Evolutionary conservation across 768 basidiomycete genomes (phyloP).

Genomic region (Lactifluus echinatus): DNA sequence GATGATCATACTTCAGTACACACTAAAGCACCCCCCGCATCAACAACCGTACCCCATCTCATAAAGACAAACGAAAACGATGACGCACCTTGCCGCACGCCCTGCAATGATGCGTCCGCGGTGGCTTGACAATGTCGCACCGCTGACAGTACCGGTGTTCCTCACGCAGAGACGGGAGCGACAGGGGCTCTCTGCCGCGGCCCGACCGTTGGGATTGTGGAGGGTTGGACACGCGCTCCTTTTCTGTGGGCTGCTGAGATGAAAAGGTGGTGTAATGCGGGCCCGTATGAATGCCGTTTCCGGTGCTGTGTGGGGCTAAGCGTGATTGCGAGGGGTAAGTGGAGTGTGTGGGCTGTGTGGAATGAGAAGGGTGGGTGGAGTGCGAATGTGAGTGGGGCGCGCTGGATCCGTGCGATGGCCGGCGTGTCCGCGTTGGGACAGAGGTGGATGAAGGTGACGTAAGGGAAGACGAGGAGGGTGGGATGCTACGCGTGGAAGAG

Average conservation of each 20-base stretch:
- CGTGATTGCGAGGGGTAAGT: neutral
- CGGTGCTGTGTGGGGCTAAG: neutral
- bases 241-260: neutral
- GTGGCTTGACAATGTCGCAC: constrained; percentile 64
- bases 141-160: constrained; percentile 57
- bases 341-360: too few species aligned
- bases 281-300: neutral
- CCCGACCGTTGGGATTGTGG: neutral
- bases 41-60: neutral
- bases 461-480: constrained; percentile 8
- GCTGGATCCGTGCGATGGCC: constrained; percentile 1
- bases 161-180: constrained; percentile 44
- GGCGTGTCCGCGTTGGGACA: neutral
- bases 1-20: constrained; percentile 78
- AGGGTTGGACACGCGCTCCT: neutral
- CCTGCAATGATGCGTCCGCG: constrained; percentile 72
- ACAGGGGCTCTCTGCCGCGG: constrained; percentile 24
- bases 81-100: constrained; percentile 67
- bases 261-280: neutral
- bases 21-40: constrained; percentile 42
- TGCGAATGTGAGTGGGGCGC: neutral
- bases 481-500: constrained; percentile 14
- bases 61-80: neutral
- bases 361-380: neutral
- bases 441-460: constrained; percentile 1